These are phyloP conservation scores for Colletotrichum australisinense DNA, from an alignment of 2,329 filamentous ascomycete genomes.

Conservation along the genomic window DNA sequence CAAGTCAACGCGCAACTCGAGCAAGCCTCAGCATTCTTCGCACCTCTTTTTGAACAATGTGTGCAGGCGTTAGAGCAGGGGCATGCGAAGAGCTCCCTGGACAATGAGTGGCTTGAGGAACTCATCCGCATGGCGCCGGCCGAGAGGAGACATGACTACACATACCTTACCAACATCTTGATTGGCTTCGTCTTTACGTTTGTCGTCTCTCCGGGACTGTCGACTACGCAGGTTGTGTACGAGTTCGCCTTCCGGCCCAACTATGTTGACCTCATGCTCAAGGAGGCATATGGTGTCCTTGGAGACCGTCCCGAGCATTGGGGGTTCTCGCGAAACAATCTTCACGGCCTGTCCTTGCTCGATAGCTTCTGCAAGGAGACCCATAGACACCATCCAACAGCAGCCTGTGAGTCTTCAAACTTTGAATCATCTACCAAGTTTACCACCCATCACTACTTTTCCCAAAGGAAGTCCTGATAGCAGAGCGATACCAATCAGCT, in stretches of 20 bases:
- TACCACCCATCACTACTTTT: too few species aligned
- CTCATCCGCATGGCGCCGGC: constrained; percentile 22
- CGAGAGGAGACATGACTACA: constrained; percentile 17
- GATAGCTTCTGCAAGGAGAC: constrained; percentile 34
- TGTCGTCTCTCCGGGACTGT: constrained; percentile 20
- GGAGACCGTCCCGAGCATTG: background rate
- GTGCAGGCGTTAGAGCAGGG: constrained; percentile 8
- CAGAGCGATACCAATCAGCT: background rate
- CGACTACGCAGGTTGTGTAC: constrained; percentile 31
- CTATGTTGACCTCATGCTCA: constrained; percentile 4
- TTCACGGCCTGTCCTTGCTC: constrained; percentile 15
- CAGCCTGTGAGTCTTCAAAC: constrained; percentile 14
- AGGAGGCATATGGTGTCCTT: constrained; percentile 16
- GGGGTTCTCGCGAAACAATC: constrained; percentile 18
- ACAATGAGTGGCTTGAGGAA: constrained; percentile 27
- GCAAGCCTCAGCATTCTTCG: constrained; percentile 2
- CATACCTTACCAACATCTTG: constrained; percentile 29
- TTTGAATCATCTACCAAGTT: background rate
- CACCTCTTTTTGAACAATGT: constrained; percentile 15
- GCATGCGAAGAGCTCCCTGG: background rate
- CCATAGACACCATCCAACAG: constrained; percentile 28
- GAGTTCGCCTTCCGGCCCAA: constrained; percentile 32
- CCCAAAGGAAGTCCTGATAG: background rate
- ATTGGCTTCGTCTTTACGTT: constrained; percentile 31
- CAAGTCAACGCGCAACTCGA: constrained; percentile 21